Conservation (phyloP, 495 filamentous ascomycete species). For the Neurospora sp. region DNA sequence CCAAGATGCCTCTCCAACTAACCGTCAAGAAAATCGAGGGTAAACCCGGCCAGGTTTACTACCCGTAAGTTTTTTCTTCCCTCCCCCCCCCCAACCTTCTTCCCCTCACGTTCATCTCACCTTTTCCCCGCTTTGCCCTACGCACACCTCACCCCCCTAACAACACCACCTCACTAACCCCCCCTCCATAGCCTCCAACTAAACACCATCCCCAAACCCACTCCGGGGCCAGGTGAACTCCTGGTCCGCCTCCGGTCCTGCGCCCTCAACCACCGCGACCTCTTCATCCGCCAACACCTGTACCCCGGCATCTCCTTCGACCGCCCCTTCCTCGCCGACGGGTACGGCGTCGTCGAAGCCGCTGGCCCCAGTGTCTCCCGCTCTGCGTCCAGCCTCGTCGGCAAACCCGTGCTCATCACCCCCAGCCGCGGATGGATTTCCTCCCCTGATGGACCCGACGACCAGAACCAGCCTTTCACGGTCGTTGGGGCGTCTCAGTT, state of each 20-base stretch:
- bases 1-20: conserved; percentile 36
- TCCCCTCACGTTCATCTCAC: background rate
- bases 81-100: background rate
- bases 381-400: conserved; percentile 19
- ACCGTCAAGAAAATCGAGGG: conserved; percentile 45
- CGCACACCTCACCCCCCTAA: too few species aligned
- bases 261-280: conserved; percentile 83
- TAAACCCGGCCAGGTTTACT: conserved; percentile 82
- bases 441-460: conserved; percentile 62
- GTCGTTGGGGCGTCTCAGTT: conserved; percentile 63
- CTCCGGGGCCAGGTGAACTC: conserved; percentile 52
- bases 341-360: conserved; percentile 57
- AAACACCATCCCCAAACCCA: conserved; percentile 46
- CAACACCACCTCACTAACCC: too few species aligned
- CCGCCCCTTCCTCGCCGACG: conserved; percentile 69
- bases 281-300: conserved; percentile 83
- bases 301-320: conserved; percentile 77
- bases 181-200: conserved; percentile 59
- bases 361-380: conserved; percentile 42
- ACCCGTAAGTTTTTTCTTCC: conserved; percentile 40
- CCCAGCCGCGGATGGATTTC: conserved; percentile 67
- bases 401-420: conserved; percentile 63
- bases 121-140: too few species aligned
- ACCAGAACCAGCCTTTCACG: conserved; percentile 39
- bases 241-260: conserved; percentile 62